Evolutionary conservation across 306 rosid genomes (phyloP).

Genomic region (Styphnolobium japonicum): DNA sequence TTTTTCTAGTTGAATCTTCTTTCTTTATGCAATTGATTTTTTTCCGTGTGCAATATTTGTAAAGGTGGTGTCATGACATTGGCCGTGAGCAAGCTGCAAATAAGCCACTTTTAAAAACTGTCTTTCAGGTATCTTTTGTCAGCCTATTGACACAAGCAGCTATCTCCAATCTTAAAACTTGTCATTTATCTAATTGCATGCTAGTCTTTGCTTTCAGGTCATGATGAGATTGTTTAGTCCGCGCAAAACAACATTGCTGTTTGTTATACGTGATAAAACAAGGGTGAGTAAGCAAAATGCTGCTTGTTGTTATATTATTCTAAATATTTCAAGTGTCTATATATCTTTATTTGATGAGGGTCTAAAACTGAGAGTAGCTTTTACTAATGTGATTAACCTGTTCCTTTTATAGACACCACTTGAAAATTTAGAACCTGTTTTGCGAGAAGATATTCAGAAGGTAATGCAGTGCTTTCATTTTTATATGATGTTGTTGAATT

Average conservation of each 20-base stretch:
- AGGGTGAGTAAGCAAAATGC: conserved; percentile 48
- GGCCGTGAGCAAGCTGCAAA: conserved; percentile 99
- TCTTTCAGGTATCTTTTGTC: conserved; percentile 65
- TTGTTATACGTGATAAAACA: conserved; percentile 93
- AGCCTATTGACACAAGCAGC: not conserved
- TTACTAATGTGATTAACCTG: conserved; percentile 6
- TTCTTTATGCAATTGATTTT: conserved; percentile 21
- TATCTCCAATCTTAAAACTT: conserved; percentile 6
- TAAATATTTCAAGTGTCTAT: not conserved
- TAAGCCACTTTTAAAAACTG: conserved; percentile 90
- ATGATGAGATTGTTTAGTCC: conserved; percentile 96
- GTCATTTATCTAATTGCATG: conserved; percentile 5
- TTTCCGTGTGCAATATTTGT: not conserved
- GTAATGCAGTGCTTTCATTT: conserved; percentile 32
- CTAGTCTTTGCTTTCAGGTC: conserved; percentile 49
- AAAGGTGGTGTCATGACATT: conserved; percentile 99
- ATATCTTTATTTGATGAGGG: not conserved
- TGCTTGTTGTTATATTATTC: not conserved
- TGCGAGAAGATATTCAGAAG: conserved; percentile 88
- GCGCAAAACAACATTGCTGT: conserved; percentile 84
- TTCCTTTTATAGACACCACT: conserved; percentile 64
- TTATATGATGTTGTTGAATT: not conserved
- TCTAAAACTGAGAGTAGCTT: not conserved
- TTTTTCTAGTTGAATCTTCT: not conserved
- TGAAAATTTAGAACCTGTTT: conserved; percentile 89